Percentiles rank a stretch among this genome's conserved stretches.
Evolutionary conservation across 176 grass and related monocot genomes (phyloP).

Genomic region (Aegilops sharonensis): DNA sequence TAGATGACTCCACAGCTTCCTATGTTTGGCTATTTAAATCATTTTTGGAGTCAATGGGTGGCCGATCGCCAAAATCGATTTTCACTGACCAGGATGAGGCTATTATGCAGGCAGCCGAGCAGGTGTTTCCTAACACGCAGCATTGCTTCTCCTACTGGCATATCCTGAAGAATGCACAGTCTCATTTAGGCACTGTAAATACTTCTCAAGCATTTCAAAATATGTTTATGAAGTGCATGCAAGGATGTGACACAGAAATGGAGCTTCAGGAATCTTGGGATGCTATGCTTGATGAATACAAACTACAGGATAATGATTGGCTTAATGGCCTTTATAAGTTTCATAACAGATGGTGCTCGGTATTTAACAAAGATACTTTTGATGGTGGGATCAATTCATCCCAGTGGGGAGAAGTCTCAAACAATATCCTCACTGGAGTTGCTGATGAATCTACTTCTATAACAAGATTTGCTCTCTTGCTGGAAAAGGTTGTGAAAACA

Average conservation of each 20-base stretch:
- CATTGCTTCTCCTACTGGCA: constrained; percentile 81
- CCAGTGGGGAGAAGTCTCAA: constrained; percentile 69
- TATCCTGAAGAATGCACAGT: constrained; percentile 65
- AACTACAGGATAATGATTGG: constrained; percentile 70
- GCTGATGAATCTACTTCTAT: constrained; percentile 76
- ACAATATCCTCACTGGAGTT: constrained; percentile 73
- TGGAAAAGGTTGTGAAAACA: constrained; percentile 70
- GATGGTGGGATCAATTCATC: constrained; percentile 81
- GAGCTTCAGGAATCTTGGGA: constrained; percentile 73
- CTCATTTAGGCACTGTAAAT: constrained; percentile 68
- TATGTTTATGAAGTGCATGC: constrained; percentile 66
- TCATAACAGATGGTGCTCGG: constrained; percentile 71
- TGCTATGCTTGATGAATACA: constrained; percentile 49
- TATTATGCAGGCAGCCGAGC: constrained; percentile 51
- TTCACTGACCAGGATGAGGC: constrained; percentile 75
- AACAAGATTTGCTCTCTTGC: constrained; percentile 60
- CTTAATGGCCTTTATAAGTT: constrained; percentile 56
- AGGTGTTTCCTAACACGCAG: constrained; percentile 63
- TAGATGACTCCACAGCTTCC: constrained; percentile 69
- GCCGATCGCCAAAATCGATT: constrained; percentile 60
- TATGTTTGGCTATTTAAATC: constrained; percentile 77
- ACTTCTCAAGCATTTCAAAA: constrained; percentile 75
- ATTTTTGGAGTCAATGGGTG: constrained; percentile 75
- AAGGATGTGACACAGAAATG: constrained; percentile 64
- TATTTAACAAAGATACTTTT: constrained; percentile 79